A percentile compares a stretch with the other conserved stretches of the same genome.
phyloP scores from a whole-genome alignment of 495 filamentous ascomycete genomes.

The Daldinia bambusicola region DNA sequence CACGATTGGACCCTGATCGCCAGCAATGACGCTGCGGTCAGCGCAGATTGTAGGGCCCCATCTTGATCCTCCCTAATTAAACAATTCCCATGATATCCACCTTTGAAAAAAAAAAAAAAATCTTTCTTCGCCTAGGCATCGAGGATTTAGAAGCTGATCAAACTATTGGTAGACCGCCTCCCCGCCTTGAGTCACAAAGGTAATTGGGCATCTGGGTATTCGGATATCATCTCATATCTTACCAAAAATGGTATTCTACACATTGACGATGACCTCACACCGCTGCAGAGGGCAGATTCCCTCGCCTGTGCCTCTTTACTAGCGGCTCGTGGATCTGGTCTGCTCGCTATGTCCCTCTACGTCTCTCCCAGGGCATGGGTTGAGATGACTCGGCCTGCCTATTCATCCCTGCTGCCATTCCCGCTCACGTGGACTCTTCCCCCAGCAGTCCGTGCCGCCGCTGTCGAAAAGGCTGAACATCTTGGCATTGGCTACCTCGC shows the following conservation, averaged over 20 bases:
- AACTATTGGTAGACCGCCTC: conserved; percentile 67
- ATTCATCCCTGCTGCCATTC: conserved; percentile 79
- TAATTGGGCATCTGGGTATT: conserved; percentile 75
- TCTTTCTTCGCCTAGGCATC: conserved; percentile 10
- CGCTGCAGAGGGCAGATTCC: conserved; percentile 75
- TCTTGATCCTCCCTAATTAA: conserved; percentile 29
- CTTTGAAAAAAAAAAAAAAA: conserved; percentile 10
- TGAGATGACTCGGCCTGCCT: conserved; percentile 75
- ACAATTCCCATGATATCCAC: conserved; percentile 38
- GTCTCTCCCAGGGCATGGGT: conserved; percentile 87
- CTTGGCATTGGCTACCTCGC: conserved; percentile 68
- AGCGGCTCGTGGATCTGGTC: conserved; percentile 68
- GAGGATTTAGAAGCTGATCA: conserved; percentile 32
- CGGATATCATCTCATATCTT: conserved; percentile 78
- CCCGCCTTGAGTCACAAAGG: conserved; percentile 75
- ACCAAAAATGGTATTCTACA: conserved; percentile 66
- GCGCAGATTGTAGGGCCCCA: conserved; percentile 73
- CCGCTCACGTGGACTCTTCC: conserved; percentile 85
- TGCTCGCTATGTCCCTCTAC: conserved; percentile 86
- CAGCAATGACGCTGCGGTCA: conserved; percentile 76
- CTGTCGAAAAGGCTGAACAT: conserved; percentile 74
- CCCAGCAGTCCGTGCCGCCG: conserved; percentile 70
- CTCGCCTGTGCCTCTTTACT: conserved; percentile 77
- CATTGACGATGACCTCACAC: conserved; percentile 68
- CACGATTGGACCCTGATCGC: conserved; percentile 79